Percentiles rank a stretch among this genome's conserved stretches.
Evolutionary conservation across 1,284 basidiomycete genomes (phyloP).

Genomic region (Melampsora americana): DNA sequence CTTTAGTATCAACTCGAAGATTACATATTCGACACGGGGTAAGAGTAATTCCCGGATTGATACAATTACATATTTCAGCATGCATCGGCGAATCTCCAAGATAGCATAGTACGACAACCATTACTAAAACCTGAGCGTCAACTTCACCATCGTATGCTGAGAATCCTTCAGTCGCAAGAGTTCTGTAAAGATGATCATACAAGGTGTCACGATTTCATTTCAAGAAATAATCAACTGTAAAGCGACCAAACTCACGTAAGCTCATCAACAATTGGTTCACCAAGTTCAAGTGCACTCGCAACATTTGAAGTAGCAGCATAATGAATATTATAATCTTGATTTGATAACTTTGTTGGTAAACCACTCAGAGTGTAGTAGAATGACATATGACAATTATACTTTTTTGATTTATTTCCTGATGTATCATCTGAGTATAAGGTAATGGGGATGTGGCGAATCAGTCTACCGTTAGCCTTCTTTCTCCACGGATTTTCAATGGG

Average conservation of each 20-base stretch:
- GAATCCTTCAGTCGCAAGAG: no score
- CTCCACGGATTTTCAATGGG: no score
- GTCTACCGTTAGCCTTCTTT: no score
- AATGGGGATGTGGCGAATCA: no score
- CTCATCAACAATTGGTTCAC: background rate
- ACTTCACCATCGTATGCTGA: no score
- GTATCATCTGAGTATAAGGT: constrained; percentile 31
- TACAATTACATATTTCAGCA: background rate
- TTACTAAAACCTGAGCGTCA: background rate
- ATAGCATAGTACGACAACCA: background rate
- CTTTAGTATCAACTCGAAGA: background rate
- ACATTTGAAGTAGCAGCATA: background rate
- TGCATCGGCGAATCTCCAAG: background rate
- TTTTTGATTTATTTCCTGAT: constrained; percentile 22
- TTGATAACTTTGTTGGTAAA: no score
- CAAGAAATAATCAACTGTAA: background rate
- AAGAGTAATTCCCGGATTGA: background rate
- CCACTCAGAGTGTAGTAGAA: constrained; percentile 21
- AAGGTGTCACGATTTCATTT: background rate
- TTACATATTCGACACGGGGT: background rate
- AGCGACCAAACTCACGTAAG: background rate
- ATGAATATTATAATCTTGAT: no score
- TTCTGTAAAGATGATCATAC: background rate
- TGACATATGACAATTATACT: constrained; percentile 7
- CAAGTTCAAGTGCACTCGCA: background rate